Evolutionary conservation across 345 rosid genomes (phyloP).

Genomic region (Citrus inodora): DNA sequence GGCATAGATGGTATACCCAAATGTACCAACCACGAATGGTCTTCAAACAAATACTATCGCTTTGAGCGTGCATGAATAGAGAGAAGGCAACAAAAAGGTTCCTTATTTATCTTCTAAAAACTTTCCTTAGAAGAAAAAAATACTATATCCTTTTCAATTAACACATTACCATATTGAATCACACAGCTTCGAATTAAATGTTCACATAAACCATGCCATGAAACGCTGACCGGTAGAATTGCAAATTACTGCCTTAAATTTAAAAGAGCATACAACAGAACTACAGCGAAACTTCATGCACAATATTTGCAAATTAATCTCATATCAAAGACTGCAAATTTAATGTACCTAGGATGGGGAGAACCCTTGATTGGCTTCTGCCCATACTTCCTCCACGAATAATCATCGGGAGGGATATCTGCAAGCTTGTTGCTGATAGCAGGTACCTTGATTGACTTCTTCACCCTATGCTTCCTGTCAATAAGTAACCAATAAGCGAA

Average conservation of each 20-base stretch:
- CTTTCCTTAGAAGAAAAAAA: not conserved
- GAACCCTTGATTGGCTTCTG: constrained; percentile 88
- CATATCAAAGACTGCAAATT: not conserved
- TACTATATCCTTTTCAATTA: not conserved
- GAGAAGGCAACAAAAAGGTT: not conserved
- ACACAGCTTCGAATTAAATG: not conserved
- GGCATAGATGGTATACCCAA: not conserved
- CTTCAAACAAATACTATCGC: not conserved
- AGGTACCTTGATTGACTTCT: constrained; percentile 77
- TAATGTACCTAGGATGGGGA: constrained; percentile 71
- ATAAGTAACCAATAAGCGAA: constrained; percentile 16
- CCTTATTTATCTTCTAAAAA: not conserved
- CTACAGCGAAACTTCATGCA: not conserved
- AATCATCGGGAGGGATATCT: constrained; percentile 83
- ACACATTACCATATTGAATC: not conserved
- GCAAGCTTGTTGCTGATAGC: constrained; percentile 83
- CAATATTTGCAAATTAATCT: not conserved
- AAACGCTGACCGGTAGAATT: not conserved
- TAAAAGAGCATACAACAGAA: not conserved
- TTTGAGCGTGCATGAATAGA: not conserved
- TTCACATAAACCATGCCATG: not conserved
- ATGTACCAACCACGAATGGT: not conserved
- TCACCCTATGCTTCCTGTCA: constrained; percentile 68
- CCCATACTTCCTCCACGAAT: constrained; percentile 81
- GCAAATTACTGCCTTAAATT: not conserved